Base-by-base conservation (phyloP, 768 basidiomycete genomes). In the Sporobolomyces pararoseus region DNA sequence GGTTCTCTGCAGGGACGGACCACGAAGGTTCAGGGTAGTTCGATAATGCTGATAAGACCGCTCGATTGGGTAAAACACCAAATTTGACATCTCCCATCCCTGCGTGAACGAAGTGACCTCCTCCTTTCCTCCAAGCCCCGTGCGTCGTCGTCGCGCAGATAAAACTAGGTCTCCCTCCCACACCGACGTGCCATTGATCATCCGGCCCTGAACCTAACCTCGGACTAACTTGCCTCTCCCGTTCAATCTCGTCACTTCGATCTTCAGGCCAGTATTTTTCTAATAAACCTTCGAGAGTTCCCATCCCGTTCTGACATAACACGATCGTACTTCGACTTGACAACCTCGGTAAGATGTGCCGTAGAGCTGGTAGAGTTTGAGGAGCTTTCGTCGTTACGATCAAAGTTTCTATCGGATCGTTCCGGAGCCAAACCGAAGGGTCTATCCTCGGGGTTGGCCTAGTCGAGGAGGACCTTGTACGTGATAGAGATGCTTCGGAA, bases 231-330 rank as follows among this genome's bases (percentile, higher is more conserved):
- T 42, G 46, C 17, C 19, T 4, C 9, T 44, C 52, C 39, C 16
- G 29, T 34, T 61, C 64, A n/a, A 57, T 25, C 52, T 39, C 27
- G 51, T 65, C 65, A 10, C 65, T 57, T 2, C 46, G 47, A 46
- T 72, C 61, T 78, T 92, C 88, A 25, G 84, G 87, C 78, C 92
- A 98, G 50, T 91, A 75, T 9, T 83, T 75, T 9, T 80, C 76
- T 23, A 90, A 78, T 55, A 96, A 83, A 68, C 85, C 81, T 65
- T 98, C 94, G 79, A 91, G 90, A 13, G 94, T 81, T 16, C 92
- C 95, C 87, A 96, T 89, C 31, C 95, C 95, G 78, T 95, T 95
- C 77, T 95, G 90, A 62, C 97, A 80, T n/a, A 99, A 84, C 3
- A 95, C 89, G 72, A 98, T 86, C 42, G 93, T 95, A 51, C 88